Evolutionary conservation across 176 grass and related monocot genomes (phyloP), one percentile per base, ranked within the genome.

Genomic region (Oryza coarctata): DNA sequence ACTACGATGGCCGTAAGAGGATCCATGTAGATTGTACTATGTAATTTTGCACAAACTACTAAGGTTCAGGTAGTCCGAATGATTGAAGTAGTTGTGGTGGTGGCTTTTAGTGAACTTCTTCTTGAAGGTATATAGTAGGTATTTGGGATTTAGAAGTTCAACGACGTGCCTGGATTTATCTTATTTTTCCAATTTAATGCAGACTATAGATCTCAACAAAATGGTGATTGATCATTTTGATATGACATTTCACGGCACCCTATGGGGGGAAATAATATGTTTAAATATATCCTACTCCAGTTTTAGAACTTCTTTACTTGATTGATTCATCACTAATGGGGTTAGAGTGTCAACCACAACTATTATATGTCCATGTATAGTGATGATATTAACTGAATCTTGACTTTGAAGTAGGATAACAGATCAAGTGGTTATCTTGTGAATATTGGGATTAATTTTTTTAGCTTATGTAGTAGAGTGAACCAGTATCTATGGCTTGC

Each of bases 341-440:
- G 52, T 57, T 57, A 23, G 47, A 20, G 52, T 57, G 20, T 2
- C 7, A n/a, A 57, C 2, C 0, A 3, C 52, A 9, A 57, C n/a
- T 55, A 22, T 7, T 22, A 57, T n/a, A n/a, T 20, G 6, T 57
- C 50, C 50, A 57, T n/a, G 18, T 57, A 2, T 57, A 57, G 20
- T 22, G 50, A 57, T 57, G 6, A n/a, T 57, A 57, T 7, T 35
- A 12, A 47, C 30, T 50, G 9, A 63, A 82, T 85, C 45, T 38
- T 50, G 6, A 63, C 79, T 82, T 39, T 82, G 23, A 20, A 80
- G 36, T 87, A 73, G 15, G 68, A 82, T 80, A 1, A 25, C 1
- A 10, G n/a, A 47, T 50, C 29, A 80, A 36, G 8, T 84, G n/a
- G 0, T 28, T 12, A 44, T 74, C 8, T 71, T 13, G 5, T 12